A percentile compares a stretch with the other conserved stretches of the same genome.
phyloP scores from a whole-genome alignment of 257 asterid genomes.

The Solanum neorickii region DNA sequence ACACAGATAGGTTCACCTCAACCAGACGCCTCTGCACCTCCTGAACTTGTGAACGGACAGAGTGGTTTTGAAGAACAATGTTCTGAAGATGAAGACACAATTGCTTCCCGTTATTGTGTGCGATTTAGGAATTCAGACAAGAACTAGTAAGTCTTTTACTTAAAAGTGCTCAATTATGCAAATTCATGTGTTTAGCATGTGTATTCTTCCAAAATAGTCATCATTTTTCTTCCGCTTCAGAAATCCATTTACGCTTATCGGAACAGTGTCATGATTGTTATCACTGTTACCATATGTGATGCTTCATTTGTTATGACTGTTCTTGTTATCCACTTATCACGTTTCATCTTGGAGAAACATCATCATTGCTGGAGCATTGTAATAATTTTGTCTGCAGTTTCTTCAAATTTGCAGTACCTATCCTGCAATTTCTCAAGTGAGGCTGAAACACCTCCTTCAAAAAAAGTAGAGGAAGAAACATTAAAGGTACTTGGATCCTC shows the following conservation, averaged over 20 bases:
- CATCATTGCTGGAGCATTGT: background rate
- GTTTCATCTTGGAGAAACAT: background rate
- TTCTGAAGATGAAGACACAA: constrained; percentile 36
- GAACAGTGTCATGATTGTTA: background rate
- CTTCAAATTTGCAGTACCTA: constrained; percentile 24
- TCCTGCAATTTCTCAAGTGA: constrained; percentile 25
- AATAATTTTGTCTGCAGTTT: background rate
- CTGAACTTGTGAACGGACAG: background rate
- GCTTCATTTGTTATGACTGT: background rate
- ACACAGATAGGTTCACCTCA: constrained; percentile 10
- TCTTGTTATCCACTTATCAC: background rate
- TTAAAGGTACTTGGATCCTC: constrained; percentile 30
- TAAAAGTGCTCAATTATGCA: background rate
- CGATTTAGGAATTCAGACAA: constrained; percentile 23
- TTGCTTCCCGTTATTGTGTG: constrained; percentile 17
- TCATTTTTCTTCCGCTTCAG: background rate
- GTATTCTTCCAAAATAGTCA: background rate
- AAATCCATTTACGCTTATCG: background rate
- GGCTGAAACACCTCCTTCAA: constrained; percentile 33
- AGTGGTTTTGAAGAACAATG: constrained; percentile 23
- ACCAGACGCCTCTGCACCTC: constrained; percentile 7
- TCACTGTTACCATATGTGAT: background rate
- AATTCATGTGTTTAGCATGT: background rate
- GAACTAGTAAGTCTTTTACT: constrained; percentile 25
- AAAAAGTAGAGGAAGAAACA: constrained; percentile 40